Evolutionary conservation across 1,284 basidiomycete species (phyloP), one percentile per base, ranked within the genome.

Genomic region (Puccinia horiana): DNA sequence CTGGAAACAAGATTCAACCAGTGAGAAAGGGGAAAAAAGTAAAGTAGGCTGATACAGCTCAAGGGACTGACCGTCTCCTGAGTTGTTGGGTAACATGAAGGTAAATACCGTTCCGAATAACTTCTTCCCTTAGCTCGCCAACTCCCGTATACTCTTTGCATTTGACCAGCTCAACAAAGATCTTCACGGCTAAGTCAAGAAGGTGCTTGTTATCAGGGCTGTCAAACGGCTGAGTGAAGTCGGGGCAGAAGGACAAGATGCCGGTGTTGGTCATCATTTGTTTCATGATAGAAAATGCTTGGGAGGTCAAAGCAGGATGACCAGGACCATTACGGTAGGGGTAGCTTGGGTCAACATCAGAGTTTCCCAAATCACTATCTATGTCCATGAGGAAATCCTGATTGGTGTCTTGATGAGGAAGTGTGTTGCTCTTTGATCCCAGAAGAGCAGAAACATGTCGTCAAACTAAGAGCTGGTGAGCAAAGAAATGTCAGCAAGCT

Each of bases 321-420:
- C 78, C 78, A n/a, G 78, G 78, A 23, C 78, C 78, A 29, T 49
- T 29, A 42, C 16, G 78, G 73, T 72, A 72, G 9, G 52, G 78
- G 35, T 42, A 80, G 40, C 47, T 18, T 61, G 78, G 78, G 47
- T 73, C 54, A 16, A 16, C 23, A 32, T 37, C 18, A n/a, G 42
- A n/a, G n/a, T 76, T n/a, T 14, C 20, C 37, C 23, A 12, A 11
- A 8, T 69, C 42, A 5, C 49, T 26, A 78, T 67, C 63, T 2
- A 67, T 18, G 37, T 78, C 63, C 76, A 78, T 67, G 0, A n/a
- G 23, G 9, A 32, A 44, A 6, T 56, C 32, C 14, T 54, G 35
- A 18, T 72, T 26, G 35, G 44, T 23, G n/a, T n/a, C n/a, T 11
- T 70, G 72, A 42, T 74, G 72, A 29, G 72, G 72, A n/a, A 74